phyloP scores from a whole-genome alignment of 2,329 filamentous ascomycete genomes.

The Botrytis paeoniae region DNA sequence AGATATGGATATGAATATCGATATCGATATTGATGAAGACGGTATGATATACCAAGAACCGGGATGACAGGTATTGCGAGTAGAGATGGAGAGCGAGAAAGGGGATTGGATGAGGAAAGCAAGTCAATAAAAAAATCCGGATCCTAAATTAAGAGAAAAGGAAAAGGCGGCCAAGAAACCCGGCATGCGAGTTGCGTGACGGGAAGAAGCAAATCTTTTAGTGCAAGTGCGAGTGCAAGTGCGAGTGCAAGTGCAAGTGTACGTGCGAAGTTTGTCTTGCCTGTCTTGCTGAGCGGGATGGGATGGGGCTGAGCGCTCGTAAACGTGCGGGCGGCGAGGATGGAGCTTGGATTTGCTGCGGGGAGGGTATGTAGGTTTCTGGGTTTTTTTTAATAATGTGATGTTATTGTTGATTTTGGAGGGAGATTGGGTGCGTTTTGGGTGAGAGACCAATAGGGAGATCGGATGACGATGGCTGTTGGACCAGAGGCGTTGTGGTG shows the following conservation, averaged over 20 bases:
- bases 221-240: background rate
- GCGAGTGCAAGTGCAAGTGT: background rate
- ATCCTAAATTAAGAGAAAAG: background rate
- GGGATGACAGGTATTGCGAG: background rate
- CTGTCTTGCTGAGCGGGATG: background rate
- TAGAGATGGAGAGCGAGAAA: background rate
- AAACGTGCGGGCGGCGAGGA: background rate
- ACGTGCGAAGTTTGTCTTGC: background rate
- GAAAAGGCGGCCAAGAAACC: background rate
- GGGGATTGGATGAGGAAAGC: background rate
- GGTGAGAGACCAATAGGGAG: background rate
- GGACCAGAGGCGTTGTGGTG: background rate
- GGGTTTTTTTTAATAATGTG: background rate
- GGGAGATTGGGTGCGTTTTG: background rate
- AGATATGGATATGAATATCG: background rate
- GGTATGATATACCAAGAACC: background rate
- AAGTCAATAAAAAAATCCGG: background rate
- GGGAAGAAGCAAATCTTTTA: background rate
- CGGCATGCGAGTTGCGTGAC: background rate
- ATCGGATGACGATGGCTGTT: background rate
- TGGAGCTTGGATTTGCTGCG: background rate
- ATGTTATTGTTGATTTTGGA: background rate
- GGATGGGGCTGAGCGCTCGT: background rate
- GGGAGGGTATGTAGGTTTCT: background rate
- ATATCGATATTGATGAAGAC: background rate